phyloP scores from a whole-genome alignment of 805 yeast genomes.

The Yarrowia divulgata region DNA sequence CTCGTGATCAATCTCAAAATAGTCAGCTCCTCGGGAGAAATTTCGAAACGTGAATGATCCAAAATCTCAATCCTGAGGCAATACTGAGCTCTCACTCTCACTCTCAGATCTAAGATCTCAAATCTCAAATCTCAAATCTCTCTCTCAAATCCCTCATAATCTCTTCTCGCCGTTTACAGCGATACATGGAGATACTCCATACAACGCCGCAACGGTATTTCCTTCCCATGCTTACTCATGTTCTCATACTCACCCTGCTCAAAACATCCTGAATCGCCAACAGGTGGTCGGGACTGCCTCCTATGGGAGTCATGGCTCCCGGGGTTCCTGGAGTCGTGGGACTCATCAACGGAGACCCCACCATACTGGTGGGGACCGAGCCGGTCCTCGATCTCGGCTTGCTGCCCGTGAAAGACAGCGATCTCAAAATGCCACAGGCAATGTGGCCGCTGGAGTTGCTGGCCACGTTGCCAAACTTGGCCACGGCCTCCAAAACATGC shows the following conservation, averaged over 20 bases:
- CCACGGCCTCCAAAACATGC: slow-evolving; percentile 29
- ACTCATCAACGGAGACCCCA: slow-evolving; percentile 20
- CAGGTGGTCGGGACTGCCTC: slow-evolving; percentile 8
- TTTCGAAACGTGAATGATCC: no score
- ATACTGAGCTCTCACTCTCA: no score
- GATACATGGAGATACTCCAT: no score
- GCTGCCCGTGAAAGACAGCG: slow-evolving; percentile 13
- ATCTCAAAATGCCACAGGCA: slow-evolving; percentile 32
- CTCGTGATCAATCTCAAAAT: no score
- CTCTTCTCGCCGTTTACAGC: no score
- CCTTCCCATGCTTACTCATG: no score
- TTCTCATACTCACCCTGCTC: slow-evolving; percentile 20
- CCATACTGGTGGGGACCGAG: slow-evolving; percentile 12
- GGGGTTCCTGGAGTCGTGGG: slow-evolving; percentile 20
- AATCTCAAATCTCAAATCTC: no score
- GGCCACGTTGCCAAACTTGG: slow-evolving; percentile 28
- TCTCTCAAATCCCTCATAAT: no score
- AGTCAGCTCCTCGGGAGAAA: no score
- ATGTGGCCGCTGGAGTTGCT: slow-evolving; percentile 34
- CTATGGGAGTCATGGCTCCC: slow-evolving; percentile 24
- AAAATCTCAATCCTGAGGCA: no score
- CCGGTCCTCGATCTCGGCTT: slow-evolving; percentile 21
- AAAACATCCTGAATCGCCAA: slow-evolving; percentile 35
- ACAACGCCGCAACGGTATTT: no score
- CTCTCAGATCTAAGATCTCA: no score